Base-by-base conservation (phyloP, 179 eudicot genomes). In the Carnegiea gigantea region DNA sequence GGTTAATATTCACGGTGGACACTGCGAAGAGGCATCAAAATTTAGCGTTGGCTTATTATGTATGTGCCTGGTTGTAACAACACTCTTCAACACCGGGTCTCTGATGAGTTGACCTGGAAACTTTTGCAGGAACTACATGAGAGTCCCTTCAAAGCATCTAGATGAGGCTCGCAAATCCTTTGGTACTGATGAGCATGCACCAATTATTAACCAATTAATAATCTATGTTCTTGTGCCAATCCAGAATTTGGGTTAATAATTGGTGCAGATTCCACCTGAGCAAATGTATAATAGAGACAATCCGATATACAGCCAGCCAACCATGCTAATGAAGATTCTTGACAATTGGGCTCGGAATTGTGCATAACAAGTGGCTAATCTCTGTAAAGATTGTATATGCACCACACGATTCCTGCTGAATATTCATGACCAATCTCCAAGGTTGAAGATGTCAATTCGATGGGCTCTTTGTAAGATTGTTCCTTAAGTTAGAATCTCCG, bases 111-210 rank as follows among this genome's bases (percentile, higher is more conserved):
- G 28, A 76, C 43, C 7, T 10, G 17, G 23, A 15, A 20, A 40
- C 36, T 54, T 80, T 59, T 82, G 89, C 93, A 96, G 99, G 89
- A 90, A 92, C 83, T 87, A 83, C 79, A 91, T 86, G 84, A 90
- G 84, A 90, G 75, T 96, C 77, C 78, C 94, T 72, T 88, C 92
- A 44, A 86, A 87, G 84, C 88, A 90, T 84, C 87, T 94, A 28
- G 91, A 96, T 64, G 91, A 92, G 80, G 98, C 97, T 80, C 98
- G 97, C 83, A 96, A 94, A 85, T 92, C 99, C 46, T 94, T 94
- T 83, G 99, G 99, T 46, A 96, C 99, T 28, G 99, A 96, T 78
- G 99, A n/a, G n/a, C n/a, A n/a, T n/a, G n/a, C n/a, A n/a, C n/a
- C n/a, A n/a, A n/a, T n/a, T n/a, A n/a, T n/a, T n/a, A n/a, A n/a